Evolutionary conservation across 805 yeast species (phyloP).

Genomic region (Saccharomycopsis fermentans): DNA sequence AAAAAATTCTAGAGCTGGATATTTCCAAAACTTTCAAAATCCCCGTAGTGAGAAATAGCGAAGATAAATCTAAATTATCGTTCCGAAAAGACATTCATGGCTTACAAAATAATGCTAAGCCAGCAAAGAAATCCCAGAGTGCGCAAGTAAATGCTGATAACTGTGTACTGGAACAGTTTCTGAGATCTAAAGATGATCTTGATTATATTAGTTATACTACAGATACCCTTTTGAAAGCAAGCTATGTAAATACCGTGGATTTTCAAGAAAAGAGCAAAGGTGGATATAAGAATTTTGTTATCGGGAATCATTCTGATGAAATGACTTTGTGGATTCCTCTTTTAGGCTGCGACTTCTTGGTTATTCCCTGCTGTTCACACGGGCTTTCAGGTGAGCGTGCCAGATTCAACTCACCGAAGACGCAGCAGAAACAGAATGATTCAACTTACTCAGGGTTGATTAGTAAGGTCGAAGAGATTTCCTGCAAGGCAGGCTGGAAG

Average conservation of each 20-base stretch:
- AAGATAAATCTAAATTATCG: slow-evolving; percentile 3
- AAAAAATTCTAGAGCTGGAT: slow-evolving; percentile 42
- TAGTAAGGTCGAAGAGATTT: slow-evolving; percentile 68
- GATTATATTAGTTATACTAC: slow-evolving; percentile 35
- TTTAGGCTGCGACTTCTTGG: slow-evolving; percentile 77
- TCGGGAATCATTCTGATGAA: slow-evolving; percentile 94
- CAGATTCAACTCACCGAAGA: slow-evolving; percentile 43
- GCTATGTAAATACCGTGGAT: slow-evolving; percentile 49
- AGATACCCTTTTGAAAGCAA: slow-evolving; percentile 38
- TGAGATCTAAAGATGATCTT: not conserved
- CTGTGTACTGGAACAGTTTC: not conserved
- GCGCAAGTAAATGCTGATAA: not conserved
- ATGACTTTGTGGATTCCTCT: slow-evolving; percentile 93
- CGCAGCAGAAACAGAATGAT: slow-evolving; percentile 11
- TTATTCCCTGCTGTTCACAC: slow-evolving; percentile 94
- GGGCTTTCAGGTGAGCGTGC: slow-evolving; percentile 65
- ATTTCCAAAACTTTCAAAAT: slow-evolving; percentile 55
- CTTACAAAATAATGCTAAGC: slow-evolving; percentile 10
- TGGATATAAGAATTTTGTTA: slow-evolving; percentile 53
- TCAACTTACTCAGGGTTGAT: slow-evolving; percentile 82
- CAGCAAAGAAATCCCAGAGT: not conserved
- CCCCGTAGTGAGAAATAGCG: slow-evolving; percentile 25
- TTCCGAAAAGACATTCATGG: slow-evolving; percentile 15
- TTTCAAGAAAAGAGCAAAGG: slow-evolving; percentile 33
- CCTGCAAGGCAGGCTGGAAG: slow-evolving; percentile 69